Conservation (phyloP, 345 rosid genomes). For the Carallia brachiata region DNA sequence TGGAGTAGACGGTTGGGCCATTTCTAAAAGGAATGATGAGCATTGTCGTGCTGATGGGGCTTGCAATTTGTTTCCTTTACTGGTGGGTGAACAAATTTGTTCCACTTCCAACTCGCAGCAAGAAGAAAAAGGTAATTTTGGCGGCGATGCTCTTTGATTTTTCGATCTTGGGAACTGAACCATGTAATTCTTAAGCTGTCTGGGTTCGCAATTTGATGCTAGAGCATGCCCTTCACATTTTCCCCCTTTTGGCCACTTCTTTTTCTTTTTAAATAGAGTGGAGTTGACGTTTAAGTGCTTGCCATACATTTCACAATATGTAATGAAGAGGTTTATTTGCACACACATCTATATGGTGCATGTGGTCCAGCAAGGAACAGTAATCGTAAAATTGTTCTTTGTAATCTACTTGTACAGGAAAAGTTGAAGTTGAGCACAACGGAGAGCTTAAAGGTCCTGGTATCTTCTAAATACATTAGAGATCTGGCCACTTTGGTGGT, state of each 20-base stretch:
- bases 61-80: constrained; percentile 74
- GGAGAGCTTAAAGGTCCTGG: constrained; percentile 97
- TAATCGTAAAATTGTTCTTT: neutral
- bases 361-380: neutral
- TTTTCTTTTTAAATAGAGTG: neutral
- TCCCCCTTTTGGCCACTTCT: neutral
- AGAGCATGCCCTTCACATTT: neutral
- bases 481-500: constrained; percentile 96
- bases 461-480: constrained; percentile 82
- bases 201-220: neutral
- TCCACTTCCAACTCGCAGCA: constrained; percentile 83
- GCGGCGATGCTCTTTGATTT: neutral
- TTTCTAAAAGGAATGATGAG: constrained; percentile 98
- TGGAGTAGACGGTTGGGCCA: constrained; percentile 99
- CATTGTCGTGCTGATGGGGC: constrained; percentile 86
- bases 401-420: constrained; percentile 44
- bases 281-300: too few species aligned
- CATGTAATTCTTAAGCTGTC: neutral
- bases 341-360: neutral
- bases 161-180: constrained; percentile 8
- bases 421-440: constrained; percentile 89
- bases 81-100: constrained; percentile 91
- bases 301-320: neutral
- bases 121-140: constrained; percentile 84
- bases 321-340: neutral